Base-by-base conservation (phyloP, 257 asterid genomes). In the Solanum gandarillasii region DNA sequence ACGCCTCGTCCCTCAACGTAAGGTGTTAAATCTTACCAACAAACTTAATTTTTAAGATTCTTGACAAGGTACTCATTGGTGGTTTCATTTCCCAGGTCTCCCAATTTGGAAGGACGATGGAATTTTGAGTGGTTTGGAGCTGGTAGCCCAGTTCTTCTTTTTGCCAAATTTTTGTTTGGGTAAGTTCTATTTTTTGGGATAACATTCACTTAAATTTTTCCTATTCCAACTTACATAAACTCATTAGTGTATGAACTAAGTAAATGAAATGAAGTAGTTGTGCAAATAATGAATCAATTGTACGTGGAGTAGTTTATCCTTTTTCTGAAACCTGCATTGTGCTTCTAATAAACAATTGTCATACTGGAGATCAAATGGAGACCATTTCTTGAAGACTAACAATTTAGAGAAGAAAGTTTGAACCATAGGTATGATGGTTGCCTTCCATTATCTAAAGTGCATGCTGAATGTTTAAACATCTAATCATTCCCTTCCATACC, bases 1-100 rank as follows among this genome's bases (percentile, higher is more conserved):
- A 93, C 96, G 7, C 94, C 98, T 88, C 91, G 98, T 83, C 99
- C 99, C 79, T 93, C 99, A 92, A 95, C 98, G 99, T 97, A 94
- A 93, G 92, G 91, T 90, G 90, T 89, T 89, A 90, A 60, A 87
- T 88, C 89, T 87, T 18, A 87, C 87, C 46, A 34, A 70, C 35
- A 55, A 58, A 43, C 82, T 90, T 58, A 41, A 38, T 65, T 73
- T 71, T 67, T 18, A 6, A 8, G 86, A 67, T 86, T 73, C 75
- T 38, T 34, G 38, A 43, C 62, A 43, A 32, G 86, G 36, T 72
- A 35, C 43, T 83, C 75, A 62, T 88, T 83, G 11, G 71, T 88
- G 73, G 70, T 91, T 91, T 88, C 89, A 70, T 90, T 88, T 14
- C 92, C 83, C 93, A 95, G 98, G 94, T 94, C 96, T 83, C 98